Evolutionary conservation across 2,329 filamentous ascomycete species (phyloP).

Genomic region (Alternaria solani): DNA sequence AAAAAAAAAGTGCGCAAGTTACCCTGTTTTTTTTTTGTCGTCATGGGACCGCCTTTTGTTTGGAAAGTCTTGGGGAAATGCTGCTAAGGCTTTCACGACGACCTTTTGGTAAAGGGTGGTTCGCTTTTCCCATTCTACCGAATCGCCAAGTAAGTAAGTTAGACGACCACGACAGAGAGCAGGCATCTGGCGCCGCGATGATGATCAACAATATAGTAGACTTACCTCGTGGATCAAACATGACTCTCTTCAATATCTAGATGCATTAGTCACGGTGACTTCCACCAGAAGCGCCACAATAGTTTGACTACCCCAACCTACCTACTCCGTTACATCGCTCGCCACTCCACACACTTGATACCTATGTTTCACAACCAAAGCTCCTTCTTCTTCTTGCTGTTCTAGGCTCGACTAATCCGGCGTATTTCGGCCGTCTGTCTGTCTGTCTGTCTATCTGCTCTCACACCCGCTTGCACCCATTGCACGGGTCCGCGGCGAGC

Average conservation of each 20-base stretch:
- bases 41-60: background rate
- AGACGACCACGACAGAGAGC: background rate
- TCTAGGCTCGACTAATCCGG: background rate
- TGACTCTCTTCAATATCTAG: background rate
- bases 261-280: background rate
- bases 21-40: background rate
- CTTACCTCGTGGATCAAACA: slow-evolving; percentile 1
- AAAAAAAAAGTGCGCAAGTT: background rate
- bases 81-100: background rate
- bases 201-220: background rate
- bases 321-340: slow-evolving; percentile 2
- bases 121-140: slow-evolving; percentile 1
- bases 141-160: background rate
- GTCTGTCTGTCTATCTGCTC: no score
- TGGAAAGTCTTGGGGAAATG: background rate
- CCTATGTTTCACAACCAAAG: background rate
- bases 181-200: background rate
- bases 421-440: background rate
- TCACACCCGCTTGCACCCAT: background rate
- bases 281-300: slow-evolving; percentile 3
- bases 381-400: background rate
- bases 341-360: background rate
- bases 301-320: background rate
- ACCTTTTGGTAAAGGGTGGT: background rate
- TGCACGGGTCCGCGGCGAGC: background rate